phyloP scores from a whole-genome alignment of 345 rosid genomes.

The Moricandia arvensis region DNA sequence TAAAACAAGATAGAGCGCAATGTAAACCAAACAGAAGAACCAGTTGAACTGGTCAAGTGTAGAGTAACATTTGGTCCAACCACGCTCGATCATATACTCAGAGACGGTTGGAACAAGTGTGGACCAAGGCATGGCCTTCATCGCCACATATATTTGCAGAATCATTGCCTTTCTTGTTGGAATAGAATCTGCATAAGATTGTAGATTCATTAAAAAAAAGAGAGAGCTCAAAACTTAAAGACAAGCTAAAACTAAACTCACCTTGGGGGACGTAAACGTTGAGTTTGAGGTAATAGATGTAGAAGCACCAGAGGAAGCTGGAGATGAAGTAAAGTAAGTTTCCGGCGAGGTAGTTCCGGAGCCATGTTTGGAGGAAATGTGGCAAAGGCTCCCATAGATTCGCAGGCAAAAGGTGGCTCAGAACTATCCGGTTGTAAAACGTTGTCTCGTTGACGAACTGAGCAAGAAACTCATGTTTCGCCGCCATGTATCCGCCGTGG shows the following conservation, averaged over 20 bases:
- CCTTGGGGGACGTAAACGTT: constrained; percentile 85
- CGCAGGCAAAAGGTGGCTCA: constrained; percentile 50
- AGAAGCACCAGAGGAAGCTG: constrained; percentile 84
- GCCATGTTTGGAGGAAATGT: constrained; percentile 80
- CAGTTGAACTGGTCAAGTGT: constrained; percentile 59
- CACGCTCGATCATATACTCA: constrained; percentile 75
- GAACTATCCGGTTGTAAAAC: constrained; percentile 57
- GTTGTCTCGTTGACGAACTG: constrained; percentile 49
- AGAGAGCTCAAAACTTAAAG: not conserved
- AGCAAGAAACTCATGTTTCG: constrained; percentile 28
- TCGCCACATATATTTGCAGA: constrained; percentile 74
- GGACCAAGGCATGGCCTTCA: constrained; percentile 91
- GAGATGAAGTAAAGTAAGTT: constrained; percentile 67
- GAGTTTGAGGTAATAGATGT: constrained; percentile 75
- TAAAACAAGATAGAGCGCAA: constrained; percentile 56
- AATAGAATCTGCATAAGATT: constrained; percentile 49
- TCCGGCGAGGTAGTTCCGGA: constrained; percentile 79
- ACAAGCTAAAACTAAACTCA: not conserved
- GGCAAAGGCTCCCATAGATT: constrained; percentile 66
- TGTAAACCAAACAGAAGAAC: constrained; percentile 46
- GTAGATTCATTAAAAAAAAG: not conserved
- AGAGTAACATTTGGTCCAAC: constrained; percentile 76
- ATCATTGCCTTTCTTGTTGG: constrained; percentile 77
- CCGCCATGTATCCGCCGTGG: no score
- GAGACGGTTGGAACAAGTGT: constrained; percentile 68